Evolutionary conservation across 2,329 filamentous ascomycete species (phyloP), one percentile per base, ranked within the genome.

Genomic region (Apiospora rasikravindrae): DNA sequence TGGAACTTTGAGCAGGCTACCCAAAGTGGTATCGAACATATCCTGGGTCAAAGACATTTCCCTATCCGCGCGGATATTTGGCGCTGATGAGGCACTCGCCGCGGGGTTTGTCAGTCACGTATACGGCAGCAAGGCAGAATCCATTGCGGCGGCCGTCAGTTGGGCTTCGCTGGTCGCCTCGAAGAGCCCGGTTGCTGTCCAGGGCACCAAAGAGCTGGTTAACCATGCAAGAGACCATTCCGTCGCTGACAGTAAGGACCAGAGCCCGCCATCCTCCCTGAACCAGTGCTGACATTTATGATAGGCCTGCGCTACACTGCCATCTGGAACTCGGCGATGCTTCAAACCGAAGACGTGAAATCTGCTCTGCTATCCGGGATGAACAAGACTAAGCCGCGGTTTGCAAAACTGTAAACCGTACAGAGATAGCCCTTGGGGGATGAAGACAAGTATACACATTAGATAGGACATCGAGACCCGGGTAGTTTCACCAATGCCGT

Each of bases 1-100:
- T 67, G 93, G 93, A 67, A 94, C 93, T 0, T 85, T 95, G 16
- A 88, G 89, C 0, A 88, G 93, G 1, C 86, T 96, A 53, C 93
- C 93, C 67, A 94, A 94, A 80, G 84, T 91, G 42, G 92, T 94
- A 4, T 91, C 92, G 2, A 92, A 87, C 74, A 84, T 88, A 76
- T 91, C 89, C 24, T 96, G 93, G 92, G 90, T 95, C 67, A 95
- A 95, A 81, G 94, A 96, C 49, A 91, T 96, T 10, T 90, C 89
- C 74, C 82, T 95, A 72, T 90, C 91, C 2, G 94, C 93, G 40
- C 86, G 94, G 47, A 85, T 91, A 73, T 96, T 95, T 76, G 85
- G 84, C 1, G 88, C 91, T 0, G 85, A 89, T 45, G 94, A 96
- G 82, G 93, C 93, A 11, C 82, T 91, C 69, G 81, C 86, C n/a